Percentiles rank a stretch among this genome's conserved stretches.
phyloP scores from a whole-genome alignment of 1,139 yeast genomes.

The Saccharomyces hybrid region DNA sequence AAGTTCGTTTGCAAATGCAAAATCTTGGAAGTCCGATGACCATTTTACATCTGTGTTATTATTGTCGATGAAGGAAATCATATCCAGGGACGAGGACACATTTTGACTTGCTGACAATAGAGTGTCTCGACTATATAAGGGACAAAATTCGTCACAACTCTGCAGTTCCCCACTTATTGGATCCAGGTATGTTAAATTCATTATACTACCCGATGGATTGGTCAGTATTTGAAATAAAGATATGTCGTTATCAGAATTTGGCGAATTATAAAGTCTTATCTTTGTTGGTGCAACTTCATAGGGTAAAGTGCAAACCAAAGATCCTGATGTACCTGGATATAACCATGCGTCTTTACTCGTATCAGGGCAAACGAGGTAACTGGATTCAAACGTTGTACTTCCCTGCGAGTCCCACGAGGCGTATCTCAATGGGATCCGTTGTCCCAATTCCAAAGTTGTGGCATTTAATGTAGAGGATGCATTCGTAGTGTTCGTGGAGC shows the following conservation, averaged over 20 bases:
- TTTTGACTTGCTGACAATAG: conserved; percentile 22
- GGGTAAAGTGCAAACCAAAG: conserved; percentile 62
- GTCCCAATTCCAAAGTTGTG: conserved; percentile 47
- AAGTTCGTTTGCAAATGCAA: conserved; percentile 65
- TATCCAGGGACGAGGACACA: conserved; percentile 16
- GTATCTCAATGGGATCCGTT: conserved; percentile 54
- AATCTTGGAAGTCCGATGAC: conserved; percentile 60
- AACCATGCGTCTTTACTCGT: conserved; percentile 46
- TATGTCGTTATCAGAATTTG: conserved; percentile 41
- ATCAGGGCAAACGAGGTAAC: conserved; percentile 56
- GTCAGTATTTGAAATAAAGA: conserved; percentile 66
- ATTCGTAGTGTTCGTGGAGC: conserved; percentile 30
- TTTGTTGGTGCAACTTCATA: conserved; percentile 60
- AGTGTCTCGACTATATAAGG: conserved; percentile 38
- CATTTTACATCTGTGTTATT: conserved; percentile 34
- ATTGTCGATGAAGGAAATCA: conserved; percentile 13
- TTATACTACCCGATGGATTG: conserved; percentile 76
- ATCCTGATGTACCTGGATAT: conserved; percentile 44
- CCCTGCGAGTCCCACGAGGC: conserved; percentile 52
- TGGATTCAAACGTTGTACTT: conserved; percentile 32
- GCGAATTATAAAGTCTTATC: conserved; percentile 61
- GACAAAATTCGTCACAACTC: conserved; percentile 85
- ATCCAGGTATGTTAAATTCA: conserved; percentile 83
- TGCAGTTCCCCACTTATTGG: conserved; percentile 50
- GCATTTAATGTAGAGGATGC: conserved; percentile 26